Evolutionary conservation across 2,329 filamentous ascomycete genomes (phyloP), one percentile per base, ranked within the genome.

Genomic region (Calonectria multiphialidica): DNA sequence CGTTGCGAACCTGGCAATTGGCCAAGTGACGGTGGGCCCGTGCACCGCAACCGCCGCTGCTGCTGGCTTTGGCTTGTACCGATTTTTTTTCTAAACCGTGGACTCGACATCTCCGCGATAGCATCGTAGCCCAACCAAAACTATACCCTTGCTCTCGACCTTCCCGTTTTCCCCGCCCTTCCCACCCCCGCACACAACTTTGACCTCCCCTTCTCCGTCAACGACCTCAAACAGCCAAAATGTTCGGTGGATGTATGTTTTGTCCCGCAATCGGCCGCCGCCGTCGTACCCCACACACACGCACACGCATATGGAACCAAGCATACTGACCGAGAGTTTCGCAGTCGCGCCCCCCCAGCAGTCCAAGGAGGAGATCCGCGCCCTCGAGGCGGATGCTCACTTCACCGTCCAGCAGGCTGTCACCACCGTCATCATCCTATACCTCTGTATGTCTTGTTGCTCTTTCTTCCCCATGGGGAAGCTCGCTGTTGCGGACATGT

Each of bases 311-410:
- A n/a, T n/a, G n/a, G n/a, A n/a, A n/a, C n/a, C n/a, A 30, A 5
- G 66, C 61, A 66, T n/a, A 72, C 80, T 81, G 37, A 82, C 72
- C 16, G 28, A 40, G 23, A 23, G n/a, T n/a, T 15, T 37, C 61
- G 40, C 81, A 93, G 91, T 91, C 87, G 91, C 88, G 77, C 89
- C 94, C 85, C 93, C 93, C 82, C 92, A 91, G 83, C 89, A 91
- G 79, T 91, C 91, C 71, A 86, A 90, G 71, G 91, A 93, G 83
- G 93, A 96, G 89, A 89, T 96, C 82, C 89, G 88, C 81, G 87
- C 88, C 80, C 89, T 92, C 82, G 93, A 96, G 87, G 87, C 87
- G 72, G 90, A 93, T 82, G 93, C 94, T 63, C 87, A 86, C 80
- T 87, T 88, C 77, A 93, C 92, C 63, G 87, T 96, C 77, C 91